Percentiles rank a stretch among this genome's conserved stretches.
Evolutionary conservation across 176 grass and related monocot genomes (phyloP).

Genomic region (Aegilops tauschii): DNA sequence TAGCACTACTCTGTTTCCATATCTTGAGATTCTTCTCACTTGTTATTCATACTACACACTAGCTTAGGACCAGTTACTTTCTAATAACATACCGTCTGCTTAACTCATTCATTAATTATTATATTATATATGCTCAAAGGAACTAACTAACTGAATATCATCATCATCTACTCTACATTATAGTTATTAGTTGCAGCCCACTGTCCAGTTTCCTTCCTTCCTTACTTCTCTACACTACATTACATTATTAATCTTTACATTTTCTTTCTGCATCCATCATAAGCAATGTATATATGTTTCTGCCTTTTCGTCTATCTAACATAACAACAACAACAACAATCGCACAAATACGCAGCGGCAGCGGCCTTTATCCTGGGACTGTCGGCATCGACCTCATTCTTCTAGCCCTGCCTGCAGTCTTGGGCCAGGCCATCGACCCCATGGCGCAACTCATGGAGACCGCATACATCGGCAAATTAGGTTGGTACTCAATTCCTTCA

Average conservation of each 20-base stretch:
- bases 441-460: slow-evolving; percentile 94
- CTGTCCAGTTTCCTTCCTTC: no score
- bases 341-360: slow-evolving; percentile 16
- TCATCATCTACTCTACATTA: no score
- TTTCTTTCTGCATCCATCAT: background rate
- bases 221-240: background rate
- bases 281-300: background rate
- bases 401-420: slow-evolving; percentile 79
- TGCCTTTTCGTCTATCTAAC: background rate
- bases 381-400: slow-evolving; percentile 60
- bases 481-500: slow-evolving; percentile 7
- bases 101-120: no score
- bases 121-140: no score
- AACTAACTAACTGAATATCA: no score
- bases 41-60: no score
- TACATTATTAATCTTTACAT: background rate
- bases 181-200: no score
- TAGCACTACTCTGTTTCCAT: no score
- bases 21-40: no score
- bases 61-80: no score
- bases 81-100: no score
- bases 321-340: slow-evolving; percentile 22
- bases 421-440: slow-evolving; percentile 94
- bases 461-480: slow-evolving; percentile 91
- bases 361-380: slow-evolving; percentile 7